A percentile compares a stretch with the other conserved stretches of the same genome.
phyloP scores from a whole-genome alignment of 352 stramenopile species.

The Phytophthora cajani region DNA sequence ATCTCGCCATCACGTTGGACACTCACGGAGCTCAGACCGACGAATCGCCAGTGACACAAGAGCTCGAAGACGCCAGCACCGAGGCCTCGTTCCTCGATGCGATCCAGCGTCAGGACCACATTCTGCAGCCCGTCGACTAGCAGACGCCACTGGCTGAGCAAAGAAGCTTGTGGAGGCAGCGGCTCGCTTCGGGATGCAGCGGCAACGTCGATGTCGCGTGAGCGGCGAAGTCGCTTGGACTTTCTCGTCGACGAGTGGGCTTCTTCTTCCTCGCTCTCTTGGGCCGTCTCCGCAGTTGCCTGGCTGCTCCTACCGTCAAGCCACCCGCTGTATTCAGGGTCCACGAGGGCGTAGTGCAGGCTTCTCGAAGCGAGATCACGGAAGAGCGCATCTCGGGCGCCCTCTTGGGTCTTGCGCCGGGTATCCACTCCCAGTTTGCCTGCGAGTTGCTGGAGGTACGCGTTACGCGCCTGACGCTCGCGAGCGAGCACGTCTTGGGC shows the following conservation, averaged over 20 bases:
- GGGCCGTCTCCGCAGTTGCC: neutral
- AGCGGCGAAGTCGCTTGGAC: slow-evolving; percentile 22
- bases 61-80: slow-evolving; percentile 16
- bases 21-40: slow-evolving; percentile 24
- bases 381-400: slow-evolving; percentile 14
- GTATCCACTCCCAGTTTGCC: slow-evolving; percentile 12
- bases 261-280: neutral
- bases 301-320: neutral
- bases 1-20: slow-evolving; percentile 30
- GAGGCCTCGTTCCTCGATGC: slow-evolving; percentile 22
- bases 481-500: slow-evolving; percentile 28
- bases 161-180: slow-evolving; percentile 8
- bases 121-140: slow-evolving; percentile 48
- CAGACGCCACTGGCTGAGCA: slow-evolving; percentile 43
- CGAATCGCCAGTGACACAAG: slow-evolving; percentile 38
- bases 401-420: neutral
- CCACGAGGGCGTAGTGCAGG: slow-evolving; percentile 49
- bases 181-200: neutral
- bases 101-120: slow-evolving; percentile 39
- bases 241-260: slow-evolving; percentile 1
- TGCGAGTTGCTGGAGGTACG: slow-evolving; percentile 42
- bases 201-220: slow-evolving; percentile 20
- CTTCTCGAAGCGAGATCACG: slow-evolving; percentile 40
- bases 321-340: slow-evolving; percentile 37
- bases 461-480: slow-evolving; percentile 38